These are phyloP conservation scores for Jacaranda copaia DNA, from an alignment of 257 asterid genomes.

Conservation along the genomic window DNA sequence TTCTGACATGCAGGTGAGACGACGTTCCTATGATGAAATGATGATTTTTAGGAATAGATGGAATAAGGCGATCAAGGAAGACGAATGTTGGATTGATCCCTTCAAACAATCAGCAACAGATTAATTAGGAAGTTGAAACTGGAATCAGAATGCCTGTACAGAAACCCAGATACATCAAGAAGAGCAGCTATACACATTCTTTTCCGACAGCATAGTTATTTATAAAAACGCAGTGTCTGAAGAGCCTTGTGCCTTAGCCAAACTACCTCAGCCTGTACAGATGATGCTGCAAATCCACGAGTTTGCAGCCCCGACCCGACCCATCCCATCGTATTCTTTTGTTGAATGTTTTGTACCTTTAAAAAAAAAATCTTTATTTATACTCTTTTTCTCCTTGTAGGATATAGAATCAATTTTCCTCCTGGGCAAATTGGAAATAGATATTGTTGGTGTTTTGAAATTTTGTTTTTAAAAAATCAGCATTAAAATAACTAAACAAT, in stretches of 20 bases:
- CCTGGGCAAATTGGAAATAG: no score
- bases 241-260: not conserved
- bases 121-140: not conserved
- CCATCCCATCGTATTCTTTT: no score
- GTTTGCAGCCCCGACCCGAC: no score
- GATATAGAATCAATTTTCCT: no score
- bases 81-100: slow-evolving; percentile 84
- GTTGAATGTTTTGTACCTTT: no score
- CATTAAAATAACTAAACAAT: no score
- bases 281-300: not conserved
- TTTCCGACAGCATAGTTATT: not conserved
- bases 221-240: not conserved
- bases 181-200: slow-evolving; percentile 2
- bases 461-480: no score
- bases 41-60: slow-evolving; percentile 65
- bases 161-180: not conserved
- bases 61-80: slow-evolving; percentile 67
- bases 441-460: no score
- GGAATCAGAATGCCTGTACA: slow-evolving; percentile 28
- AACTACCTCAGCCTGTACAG: not conserved
- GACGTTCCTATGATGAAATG: slow-evolving; percentile 75
- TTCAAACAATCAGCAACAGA: slow-evolving; percentile 27
- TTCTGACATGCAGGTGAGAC: slow-evolving; percentile 62
- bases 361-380: no score
- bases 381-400: no score